phyloP scores from a whole-genome alignment of 2,329 filamentous ascomycete genomes.

The Calonectria montana region DNA sequence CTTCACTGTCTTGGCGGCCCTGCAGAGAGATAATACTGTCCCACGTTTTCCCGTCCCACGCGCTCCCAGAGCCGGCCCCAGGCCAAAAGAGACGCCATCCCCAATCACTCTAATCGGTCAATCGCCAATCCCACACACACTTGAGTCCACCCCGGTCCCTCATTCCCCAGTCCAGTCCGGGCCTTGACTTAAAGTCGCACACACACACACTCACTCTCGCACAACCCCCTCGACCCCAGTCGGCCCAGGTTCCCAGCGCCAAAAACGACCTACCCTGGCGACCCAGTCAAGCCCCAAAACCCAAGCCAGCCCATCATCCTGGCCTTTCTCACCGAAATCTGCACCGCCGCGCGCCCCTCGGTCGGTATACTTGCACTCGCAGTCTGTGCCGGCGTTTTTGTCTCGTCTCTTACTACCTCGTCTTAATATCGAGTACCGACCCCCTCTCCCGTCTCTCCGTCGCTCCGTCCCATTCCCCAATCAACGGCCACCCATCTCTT shows the following conservation, averaged over 20 bases:
- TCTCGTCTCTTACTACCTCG: slow-evolving; percentile 14
- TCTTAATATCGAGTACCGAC: slow-evolving; percentile 11
- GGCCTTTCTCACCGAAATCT: slow-evolving; percentile 43
- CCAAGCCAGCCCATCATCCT: slow-evolving; percentile 41
- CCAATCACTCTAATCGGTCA: slow-evolving; percentile 10
- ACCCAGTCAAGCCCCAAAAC: slow-evolving; percentile 30
- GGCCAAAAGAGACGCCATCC: slow-evolving; percentile 7
- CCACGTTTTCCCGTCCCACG: slow-evolving; percentile 24
- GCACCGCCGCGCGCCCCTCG: slow-evolving; percentile 22
- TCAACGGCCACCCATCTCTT: slow-evolving; percentile 35
- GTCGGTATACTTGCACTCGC: slow-evolving; percentile 24
- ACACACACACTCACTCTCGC: slow-evolving; percentile 7
- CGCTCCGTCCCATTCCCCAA: slow-evolving; percentile 43
- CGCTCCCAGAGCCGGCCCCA: slow-evolving; percentile 8
- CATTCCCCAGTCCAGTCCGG: slow-evolving; percentile 19
- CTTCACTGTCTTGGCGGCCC: slow-evolving; percentile 4
- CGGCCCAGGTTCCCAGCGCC: slow-evolving; percentile 13
- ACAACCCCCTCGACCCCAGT: slow-evolving; percentile 22
- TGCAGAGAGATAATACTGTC: background rate
- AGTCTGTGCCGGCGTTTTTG: slow-evolving; percentile 19
- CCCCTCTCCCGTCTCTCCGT: slow-evolving; percentile 26
- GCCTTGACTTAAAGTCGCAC: slow-evolving; percentile 20
- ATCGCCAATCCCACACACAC: slow-evolving; percentile 21
- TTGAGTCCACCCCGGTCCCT: background rate
- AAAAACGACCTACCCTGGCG: slow-evolving; percentile 11